Evolutionary conservation across 108 stramenopile genomes (phyloP).

Genomic region (Skeletonema marinoi): DNA sequence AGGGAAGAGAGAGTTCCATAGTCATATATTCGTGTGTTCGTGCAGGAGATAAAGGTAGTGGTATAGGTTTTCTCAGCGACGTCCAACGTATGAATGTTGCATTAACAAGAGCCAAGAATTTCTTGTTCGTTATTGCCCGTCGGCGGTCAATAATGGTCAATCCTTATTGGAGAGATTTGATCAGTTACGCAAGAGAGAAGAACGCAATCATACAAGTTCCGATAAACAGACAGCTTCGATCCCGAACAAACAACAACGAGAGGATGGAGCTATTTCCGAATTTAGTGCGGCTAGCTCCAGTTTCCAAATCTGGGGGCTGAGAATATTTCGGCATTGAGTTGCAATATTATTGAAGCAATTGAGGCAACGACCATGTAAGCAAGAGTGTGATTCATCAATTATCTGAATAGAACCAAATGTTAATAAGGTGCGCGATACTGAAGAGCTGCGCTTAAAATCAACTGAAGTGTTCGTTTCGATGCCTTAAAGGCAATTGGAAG

Average conservation of each 20-base stretch:
- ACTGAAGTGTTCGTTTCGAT: too few species aligned
- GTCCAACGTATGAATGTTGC: slow-evolving; percentile 92
- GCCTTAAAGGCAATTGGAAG: too few species aligned
- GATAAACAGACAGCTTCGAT: slow-evolving; percentile 9
- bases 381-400: too few species aligned
- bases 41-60: slow-evolving; percentile 49
- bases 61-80: slow-evolving; percentile 85
- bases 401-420: too few species aligned
- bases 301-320: not conserved
- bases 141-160: slow-evolving; percentile 45
- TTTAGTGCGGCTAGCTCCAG: slow-evolving; percentile 32
- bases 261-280: slow-evolving; percentile 29
- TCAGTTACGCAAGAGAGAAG: slow-evolving; percentile 33
- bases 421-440: too few species aligned
- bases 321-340: not conserved
- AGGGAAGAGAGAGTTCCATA: slow-evolving; percentile 74
- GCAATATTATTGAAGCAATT: not conserved
- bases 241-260: not conserved
- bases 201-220: slow-evolving; percentile 44
- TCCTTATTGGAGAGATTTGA: slow-evolving; percentile 47
- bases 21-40: slow-evolving; percentile 71
- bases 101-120: slow-evolving; percentile 65
- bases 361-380: too few species aligned
- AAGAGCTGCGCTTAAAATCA: too few species aligned
- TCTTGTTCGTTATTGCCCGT: slow-evolving; percentile 52